Percentiles rank a stretch among this genome's conserved stretches.
Evolutionary conservation across 2,329 filamentous ascomycete genomes (phyloP).

Genomic region (Zasmidium citrigriseum): DNA sequence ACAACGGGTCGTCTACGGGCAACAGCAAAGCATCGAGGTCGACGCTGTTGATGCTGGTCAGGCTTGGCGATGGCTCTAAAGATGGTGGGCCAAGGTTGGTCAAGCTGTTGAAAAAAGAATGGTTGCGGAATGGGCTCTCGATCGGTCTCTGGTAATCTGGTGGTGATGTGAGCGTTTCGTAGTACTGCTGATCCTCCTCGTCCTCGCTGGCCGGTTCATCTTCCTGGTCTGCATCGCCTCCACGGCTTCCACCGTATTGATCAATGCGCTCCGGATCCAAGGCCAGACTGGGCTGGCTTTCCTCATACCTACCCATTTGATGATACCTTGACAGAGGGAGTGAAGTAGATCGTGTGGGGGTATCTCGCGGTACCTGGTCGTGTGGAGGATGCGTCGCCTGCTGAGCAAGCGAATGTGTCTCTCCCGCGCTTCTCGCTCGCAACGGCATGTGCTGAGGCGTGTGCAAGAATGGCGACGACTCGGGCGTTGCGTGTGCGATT

Average conservation of each 20-base stretch:
- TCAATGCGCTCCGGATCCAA: neutral
- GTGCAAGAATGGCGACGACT: conserved; percentile 46
- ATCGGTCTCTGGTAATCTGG: conserved; percentile 17
- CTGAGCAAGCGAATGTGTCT: conserved; percentile 22
- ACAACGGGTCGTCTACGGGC: conserved; percentile 44
- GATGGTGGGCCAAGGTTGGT: conserved; percentile 9
- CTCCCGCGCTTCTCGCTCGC: conserved; percentile 20
- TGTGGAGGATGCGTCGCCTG: conserved; percentile 20
- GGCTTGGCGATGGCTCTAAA: conserved; percentile 24
- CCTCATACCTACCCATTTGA: conserved; percentile 51
- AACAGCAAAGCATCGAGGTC: conserved; percentile 43
- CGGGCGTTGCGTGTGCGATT: conserved; percentile 29
- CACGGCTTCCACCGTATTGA: no score
- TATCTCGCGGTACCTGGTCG: conserved; percentile 13
- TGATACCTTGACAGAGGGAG: conserved; percentile 46
- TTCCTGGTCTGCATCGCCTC: neutral
- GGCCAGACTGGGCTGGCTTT: neutral
- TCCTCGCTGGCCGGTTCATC: neutral
- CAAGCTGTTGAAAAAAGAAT: conserved; percentile 21
- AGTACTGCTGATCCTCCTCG: neutral
- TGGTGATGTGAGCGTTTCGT: no score
- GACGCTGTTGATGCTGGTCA: conserved; percentile 27
- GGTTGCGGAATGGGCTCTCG: conserved; percentile 27
- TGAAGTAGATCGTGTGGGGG: conserved; percentile 14
- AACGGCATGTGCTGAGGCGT: conserved; percentile 43